A percentile compares a stretch with the other conserved stretches of the same genome.
These are phyloP conservation scores for Pulveroboletus sp. DNA, from an alignment of 768 basidiomycete genomes.

Conservation along the genomic window DNA sequence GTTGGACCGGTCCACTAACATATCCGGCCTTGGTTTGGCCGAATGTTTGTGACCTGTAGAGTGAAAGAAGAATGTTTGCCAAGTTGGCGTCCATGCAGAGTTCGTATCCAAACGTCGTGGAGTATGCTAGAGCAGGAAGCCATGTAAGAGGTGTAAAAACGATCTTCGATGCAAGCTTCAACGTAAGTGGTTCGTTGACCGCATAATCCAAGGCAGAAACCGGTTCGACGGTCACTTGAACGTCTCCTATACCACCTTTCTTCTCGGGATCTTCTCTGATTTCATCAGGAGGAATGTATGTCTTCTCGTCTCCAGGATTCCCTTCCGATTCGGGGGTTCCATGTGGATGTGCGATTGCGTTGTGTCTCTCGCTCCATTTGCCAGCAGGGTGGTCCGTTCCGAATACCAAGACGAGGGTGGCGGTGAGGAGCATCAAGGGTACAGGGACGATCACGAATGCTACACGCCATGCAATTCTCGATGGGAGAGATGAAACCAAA, in stretches of 20 bases:
- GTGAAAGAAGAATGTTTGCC: slow-evolving; percentile 40
- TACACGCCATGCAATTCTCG: slow-evolving; percentile 49
- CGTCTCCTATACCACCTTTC: slow-evolving; percentile 19
- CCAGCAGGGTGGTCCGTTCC: slow-evolving; percentile 55
- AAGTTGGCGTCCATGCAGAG: slow-evolving; percentile 53
- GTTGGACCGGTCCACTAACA: slow-evolving; percentile 32
- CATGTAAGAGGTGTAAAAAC: slow-evolving; percentile 45
- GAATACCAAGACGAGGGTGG: slow-evolving; percentile 38
- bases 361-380: slow-evolving; percentile 47
- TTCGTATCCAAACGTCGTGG: slow-evolving; percentile 56
- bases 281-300: slow-evolving; percentile 15
- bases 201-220: slow-evolving; percentile 40
- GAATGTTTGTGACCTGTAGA: slow-evolving; percentile 38
- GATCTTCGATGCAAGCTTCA: slow-evolving; percentile 30
- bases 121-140: slow-evolving; percentile 51
- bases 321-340: no score
- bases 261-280: slow-evolving; percentile 26
- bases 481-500: slow-evolving; percentile 32
- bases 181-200: slow-evolving; percentile 43
- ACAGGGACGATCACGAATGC: slow-evolving; percentile 56
- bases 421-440: slow-evolving; percentile 45
- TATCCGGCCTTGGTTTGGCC: slow-evolving; percentile 53
- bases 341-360: slow-evolving; percentile 24
- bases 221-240: slow-evolving; percentile 17
- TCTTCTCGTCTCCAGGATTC: slow-evolving; percentile 12